Conservation (phyloP, 2,329 filamentous ascomycete species). For the Fusarium sarcochroum region DNA sequence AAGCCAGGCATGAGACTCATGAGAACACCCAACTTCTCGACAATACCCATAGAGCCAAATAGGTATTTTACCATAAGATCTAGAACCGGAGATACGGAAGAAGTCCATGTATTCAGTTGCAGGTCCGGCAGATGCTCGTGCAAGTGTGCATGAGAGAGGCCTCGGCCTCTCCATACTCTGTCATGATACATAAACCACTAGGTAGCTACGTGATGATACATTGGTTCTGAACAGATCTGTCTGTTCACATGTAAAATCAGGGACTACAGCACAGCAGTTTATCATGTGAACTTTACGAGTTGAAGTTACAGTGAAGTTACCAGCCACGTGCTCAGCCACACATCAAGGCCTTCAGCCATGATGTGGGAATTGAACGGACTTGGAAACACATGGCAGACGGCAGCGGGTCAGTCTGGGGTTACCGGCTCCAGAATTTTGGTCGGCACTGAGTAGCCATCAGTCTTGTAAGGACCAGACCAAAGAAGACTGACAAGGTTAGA, state of each 20-base stretch:
- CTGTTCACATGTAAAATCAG: background rate
- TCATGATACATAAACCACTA: too few species aligned
- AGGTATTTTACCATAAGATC: too few species aligned
- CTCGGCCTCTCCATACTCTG: too few species aligned
- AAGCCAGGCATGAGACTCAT: background rate
- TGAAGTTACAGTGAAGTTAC: background rate
- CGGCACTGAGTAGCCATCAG: constrained; percentile 10
- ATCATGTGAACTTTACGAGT: background rate
- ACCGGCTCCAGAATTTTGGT: constrained; percentile 21
- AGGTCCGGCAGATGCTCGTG: too few species aligned
- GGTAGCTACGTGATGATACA: background rate
- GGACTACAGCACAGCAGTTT: background rate
- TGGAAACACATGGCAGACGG: constrained; percentile 27
- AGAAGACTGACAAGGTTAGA: constrained; percentile 2
- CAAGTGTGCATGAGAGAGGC: too few species aligned
- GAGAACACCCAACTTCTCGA: background rate
- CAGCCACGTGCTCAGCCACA: constrained; percentile 19
- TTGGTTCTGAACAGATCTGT: background rate
- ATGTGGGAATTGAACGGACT: constrained; percentile 30
- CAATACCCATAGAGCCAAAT: too few species aligned
- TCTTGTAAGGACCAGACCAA: background rate
- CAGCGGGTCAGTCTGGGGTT: constrained; percentile 34
- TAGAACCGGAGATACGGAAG: too few species aligned
- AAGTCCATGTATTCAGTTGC: too few species aligned
- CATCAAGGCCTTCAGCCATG: background rate